Evolutionary conservation across 2,329 filamentous ascomycete genomes (phyloP).

Genomic region (Ascochyta rabiei): DNA sequence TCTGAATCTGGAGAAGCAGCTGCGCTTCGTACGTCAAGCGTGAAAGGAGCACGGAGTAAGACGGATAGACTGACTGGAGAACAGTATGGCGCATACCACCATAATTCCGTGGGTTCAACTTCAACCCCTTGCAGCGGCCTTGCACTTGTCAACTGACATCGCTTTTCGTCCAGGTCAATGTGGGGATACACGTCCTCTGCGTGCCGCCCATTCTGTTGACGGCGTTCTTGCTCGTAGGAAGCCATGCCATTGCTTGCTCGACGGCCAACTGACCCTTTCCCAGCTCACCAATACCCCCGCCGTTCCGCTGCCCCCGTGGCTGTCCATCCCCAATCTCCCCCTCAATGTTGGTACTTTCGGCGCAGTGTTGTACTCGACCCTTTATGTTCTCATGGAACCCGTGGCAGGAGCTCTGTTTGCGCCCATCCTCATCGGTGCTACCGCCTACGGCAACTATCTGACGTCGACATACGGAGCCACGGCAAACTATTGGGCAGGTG

Average conservation of each 20-base stretch:
- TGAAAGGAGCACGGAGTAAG: neutral
- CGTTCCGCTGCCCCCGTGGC: constrained; percentile 59
- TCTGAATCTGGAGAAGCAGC: constrained; percentile 80
- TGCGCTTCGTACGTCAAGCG: constrained; percentile 72
- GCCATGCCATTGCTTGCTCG: neutral
- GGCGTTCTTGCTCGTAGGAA: constrained; percentile 71
- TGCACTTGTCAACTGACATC: constrained; percentile 32
- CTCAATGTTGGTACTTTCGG: constrained; percentile 65
- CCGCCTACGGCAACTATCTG: constrained; percentile 77
- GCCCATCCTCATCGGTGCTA: constrained; percentile 74
- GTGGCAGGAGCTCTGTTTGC: constrained; percentile 83
- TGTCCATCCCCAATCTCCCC: constrained; percentile 63
- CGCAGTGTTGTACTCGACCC: constrained; percentile 69
- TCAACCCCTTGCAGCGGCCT: constrained; percentile 6
- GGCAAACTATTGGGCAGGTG: constrained; percentile 70
- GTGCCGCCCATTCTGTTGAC: constrained; percentile 78
- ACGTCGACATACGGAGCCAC: constrained; percentile 66
- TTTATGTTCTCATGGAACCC: constrained; percentile 93
- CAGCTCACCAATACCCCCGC: constrained; percentile 64
- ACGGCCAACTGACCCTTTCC: neutral
- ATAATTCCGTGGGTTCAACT: constrained; percentile 63
- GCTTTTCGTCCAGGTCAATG: constrained; percentile 64
- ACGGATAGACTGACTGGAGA: constrained; percentile 19
- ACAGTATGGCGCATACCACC: constrained; percentile 85
- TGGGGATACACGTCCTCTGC: constrained; percentile 79